Base-by-base conservation (phyloP, 1,139 yeast species). In the Taphrina sp. region DNA sequence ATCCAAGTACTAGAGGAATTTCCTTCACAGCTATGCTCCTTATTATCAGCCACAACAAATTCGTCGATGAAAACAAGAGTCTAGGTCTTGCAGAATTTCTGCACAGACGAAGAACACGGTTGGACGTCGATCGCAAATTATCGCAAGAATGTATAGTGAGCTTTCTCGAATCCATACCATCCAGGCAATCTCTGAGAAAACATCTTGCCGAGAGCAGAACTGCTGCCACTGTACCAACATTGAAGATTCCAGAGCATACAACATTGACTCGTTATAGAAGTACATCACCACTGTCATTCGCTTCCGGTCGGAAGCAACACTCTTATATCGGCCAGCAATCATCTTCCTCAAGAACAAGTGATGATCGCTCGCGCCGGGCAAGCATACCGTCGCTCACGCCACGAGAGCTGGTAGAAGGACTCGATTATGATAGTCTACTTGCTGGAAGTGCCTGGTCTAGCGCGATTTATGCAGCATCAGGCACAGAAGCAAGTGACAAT, bases 1-100 rank as follows among this genome's bases (percentile, higher is more conserved):
- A 76, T 20, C 82, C 78, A 36, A 76, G 76, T 0, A n/a, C 35
- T 10, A 51, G 51, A 10, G 49, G 58, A 5, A 31, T 55, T 5
- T 31, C 56, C 2, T 55, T 55, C 37, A 38, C 39, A 14, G 28
- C 31, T 7, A 34, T 42, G 42, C 33, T 52, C 16, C 49, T 52
- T 16, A 42, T 36, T 19, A 34, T 52, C 17, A 35, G 49, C 3
- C 35, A 52, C 43, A 42, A 52, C 43, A 52, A 42, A 22, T 42
- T 52, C 20, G 49, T 52, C 14, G 49, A 52, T 26, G 47, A 52
- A 17, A 29, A 33, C 22, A 52, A 42, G 43, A 38, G 47, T 7
- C 36, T 52, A 12, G 42, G 46, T 17, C 42, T 52, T 3, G 42
- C 33, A 8, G 56, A 52, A 8, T 52, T 42, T 33, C 33, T 52